Evolutionary conservation across 1,284 basidiomycete species (phyloP).

Genomic region (Chalciporus sp.): DNA sequence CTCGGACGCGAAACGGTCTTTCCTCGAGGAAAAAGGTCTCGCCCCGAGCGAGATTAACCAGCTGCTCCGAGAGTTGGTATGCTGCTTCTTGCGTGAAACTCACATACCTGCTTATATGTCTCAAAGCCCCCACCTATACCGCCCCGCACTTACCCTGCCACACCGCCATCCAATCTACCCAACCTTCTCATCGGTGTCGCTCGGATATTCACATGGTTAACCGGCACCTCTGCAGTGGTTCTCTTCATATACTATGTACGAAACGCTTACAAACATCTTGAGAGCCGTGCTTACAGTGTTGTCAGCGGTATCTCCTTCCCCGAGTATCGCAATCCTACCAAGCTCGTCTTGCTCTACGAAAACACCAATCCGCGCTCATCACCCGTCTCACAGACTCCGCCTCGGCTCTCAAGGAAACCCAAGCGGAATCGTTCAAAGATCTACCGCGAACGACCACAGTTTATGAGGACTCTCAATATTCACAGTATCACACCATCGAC

Average conservation of each 20-base stretch:
- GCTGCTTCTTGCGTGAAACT: background rate
- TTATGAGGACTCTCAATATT: conserved; percentile 51
- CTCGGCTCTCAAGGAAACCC: conserved; percentile 51
- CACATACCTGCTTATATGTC: conserved; percentile 5
- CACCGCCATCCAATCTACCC: conserved; percentile 69
- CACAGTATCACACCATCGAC: conserved; percentile 47
- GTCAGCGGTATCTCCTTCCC: conserved; percentile 68
- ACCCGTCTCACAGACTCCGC: conserved; percentile 55
- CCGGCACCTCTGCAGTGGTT: conserved; percentile 60
- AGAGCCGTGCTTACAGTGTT: conserved; percentile 8
- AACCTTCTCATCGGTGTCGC: conserved; percentile 59
- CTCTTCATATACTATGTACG: conserved; percentile 66
- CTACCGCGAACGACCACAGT: conserved; percentile 55
- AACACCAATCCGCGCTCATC: conserved; percentile 60
- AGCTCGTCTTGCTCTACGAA: conserved; percentile 60
- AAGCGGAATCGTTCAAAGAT: conserved; percentile 52
- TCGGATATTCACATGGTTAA: conserved; percentile 67
- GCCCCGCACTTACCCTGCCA: conserved; percentile 72
- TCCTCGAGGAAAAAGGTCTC: conserved; percentile 75
- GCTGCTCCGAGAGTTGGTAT: conserved; percentile 60
- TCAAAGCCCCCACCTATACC: conserved; percentile 56
- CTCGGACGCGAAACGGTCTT: conserved; percentile 54
- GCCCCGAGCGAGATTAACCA: conserved; percentile 57
- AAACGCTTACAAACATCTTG: background rate
- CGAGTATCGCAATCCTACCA: conserved; percentile 57